Percentiles rank a stretch among this genome's conserved stretches.
These are phyloP conservation scores for Quercus dentata DNA, from an alignment of 306 rosid species.

Conservation along the genomic window DNA sequence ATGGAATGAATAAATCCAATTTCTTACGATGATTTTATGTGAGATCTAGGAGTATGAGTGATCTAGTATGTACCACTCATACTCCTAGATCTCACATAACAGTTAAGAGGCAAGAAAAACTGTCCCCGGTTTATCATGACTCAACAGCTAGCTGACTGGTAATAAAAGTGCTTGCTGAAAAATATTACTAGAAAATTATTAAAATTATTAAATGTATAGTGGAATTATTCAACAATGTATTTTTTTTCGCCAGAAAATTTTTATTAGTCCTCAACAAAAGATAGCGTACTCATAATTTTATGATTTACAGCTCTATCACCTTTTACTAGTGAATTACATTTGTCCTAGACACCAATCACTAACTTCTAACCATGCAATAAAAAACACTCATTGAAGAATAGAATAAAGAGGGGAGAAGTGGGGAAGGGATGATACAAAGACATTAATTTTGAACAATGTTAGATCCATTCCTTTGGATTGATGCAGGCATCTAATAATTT, in stretches of 20 bases:
- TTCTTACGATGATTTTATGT: too few species aligned
- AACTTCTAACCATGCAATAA: neutral
- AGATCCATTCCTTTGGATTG: conserved; percentile 93
- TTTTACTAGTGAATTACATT: neutral
- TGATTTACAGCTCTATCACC: neutral
- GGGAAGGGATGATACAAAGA: neutral
- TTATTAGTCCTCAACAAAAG: neutral
- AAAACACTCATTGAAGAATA: neutral
- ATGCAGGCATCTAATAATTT: conserved; percentile 91
- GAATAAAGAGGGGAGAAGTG: neutral
- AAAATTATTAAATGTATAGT: too few species aligned
- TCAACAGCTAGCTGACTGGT: too few species aligned
- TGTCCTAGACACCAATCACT: neutral
- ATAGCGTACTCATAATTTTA: neutral
- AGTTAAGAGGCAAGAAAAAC: too few species aligned
- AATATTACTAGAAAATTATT: too few species aligned
- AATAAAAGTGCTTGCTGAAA: too few species aligned
- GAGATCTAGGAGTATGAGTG: too few species aligned
- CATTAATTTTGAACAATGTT: neutral
- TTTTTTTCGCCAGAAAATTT: neutral
- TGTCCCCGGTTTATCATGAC: too few species aligned
- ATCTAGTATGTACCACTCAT: too few species aligned
- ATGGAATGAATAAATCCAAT: too few species aligned
- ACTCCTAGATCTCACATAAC: too few species aligned
- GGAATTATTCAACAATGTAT: neutral